Evolutionary conservation across 2,329 filamentous ascomycete genomes (phyloP).

Genomic region (Leptographium procerum): DNA sequence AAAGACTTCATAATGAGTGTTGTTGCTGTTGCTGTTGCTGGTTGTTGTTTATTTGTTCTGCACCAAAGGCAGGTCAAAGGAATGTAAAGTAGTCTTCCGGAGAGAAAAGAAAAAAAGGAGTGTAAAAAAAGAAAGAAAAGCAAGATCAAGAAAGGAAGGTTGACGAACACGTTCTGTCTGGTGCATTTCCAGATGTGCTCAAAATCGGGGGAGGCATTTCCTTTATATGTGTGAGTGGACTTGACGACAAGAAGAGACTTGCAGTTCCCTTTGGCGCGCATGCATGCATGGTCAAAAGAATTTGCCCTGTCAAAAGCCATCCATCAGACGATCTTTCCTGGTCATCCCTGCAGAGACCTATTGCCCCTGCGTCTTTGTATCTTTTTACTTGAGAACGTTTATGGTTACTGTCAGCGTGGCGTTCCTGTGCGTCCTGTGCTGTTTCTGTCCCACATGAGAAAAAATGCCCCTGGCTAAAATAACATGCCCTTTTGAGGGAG

Average conservation of each 20-base stretch:
- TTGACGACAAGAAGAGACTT: neutral
- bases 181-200: neutral
- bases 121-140: neutral
- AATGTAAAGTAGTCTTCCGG: neutral
- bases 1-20: slow-evolving; percentile 3
- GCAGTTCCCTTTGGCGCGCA: neutral
- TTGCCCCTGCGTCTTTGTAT: neutral
- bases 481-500: neutral
- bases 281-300: neutral
- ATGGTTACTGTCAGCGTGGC: neutral
- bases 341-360: neutral
- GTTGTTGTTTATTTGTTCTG: too few species aligned
- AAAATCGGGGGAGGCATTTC: neutral
- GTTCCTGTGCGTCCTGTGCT: too few species aligned
- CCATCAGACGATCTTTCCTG: neutral
- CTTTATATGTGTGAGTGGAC: neutral
- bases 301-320: neutral
- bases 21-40: too few species aligned
- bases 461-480: neutral
- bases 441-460: neutral
- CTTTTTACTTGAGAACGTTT: neutral
- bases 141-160: neutral
- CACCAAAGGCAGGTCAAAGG: neutral
- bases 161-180: neutral
- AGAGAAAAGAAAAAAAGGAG: neutral